These are phyloP conservation scores for Tricholoma matsutake DNA, from an alignment of 768 basidiomycete genomes.

Conservation along the genomic window DNA sequence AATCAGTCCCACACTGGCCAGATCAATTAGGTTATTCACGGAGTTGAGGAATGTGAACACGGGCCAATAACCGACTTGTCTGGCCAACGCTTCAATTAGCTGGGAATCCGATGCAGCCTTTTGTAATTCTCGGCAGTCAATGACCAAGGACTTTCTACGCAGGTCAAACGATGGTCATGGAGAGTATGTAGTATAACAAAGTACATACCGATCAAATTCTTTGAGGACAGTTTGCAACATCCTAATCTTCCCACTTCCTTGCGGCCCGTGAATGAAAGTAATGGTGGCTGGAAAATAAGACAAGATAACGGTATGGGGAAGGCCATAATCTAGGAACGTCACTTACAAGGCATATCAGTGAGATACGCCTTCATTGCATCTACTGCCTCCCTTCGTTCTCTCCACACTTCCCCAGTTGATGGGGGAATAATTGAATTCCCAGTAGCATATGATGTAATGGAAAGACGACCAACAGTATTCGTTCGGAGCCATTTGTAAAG, in stretches of 20 bases:
- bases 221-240: conserved; percentile 55
- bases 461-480: conserved; percentile 54
- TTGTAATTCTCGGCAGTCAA: conserved; percentile 78
- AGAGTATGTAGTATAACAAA: not conserved
- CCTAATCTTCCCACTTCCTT: conserved; percentile 74
- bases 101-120: conserved; percentile 66
- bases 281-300: conserved; percentile 51
- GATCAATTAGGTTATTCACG: conserved; percentile 78
- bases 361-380: conserved; percentile 67
- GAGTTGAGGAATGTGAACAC: conserved; percentile 84
- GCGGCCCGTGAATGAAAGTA: conserved; percentile 78
- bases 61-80: conserved; percentile 87
- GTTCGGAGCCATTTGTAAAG: conserved; percentile 74
- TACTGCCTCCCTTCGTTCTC: conserved; percentile 80
- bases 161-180: not conserved
- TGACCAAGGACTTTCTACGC: conserved; percentile 65
- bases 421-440: conserved; percentile 22
- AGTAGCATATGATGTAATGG: conserved; percentile 22
- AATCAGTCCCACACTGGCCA: conserved; percentile 92
- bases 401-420: conserved; percentile 58
- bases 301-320: not conserved
- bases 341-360: conserved; percentile 69
- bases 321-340: conserved; percentile 1
- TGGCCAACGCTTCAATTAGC: conserved; percentile 67
- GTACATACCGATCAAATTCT: conserved; percentile 48